phyloP scores from a whole-genome alignment of 306 rosid genomes.

The Rubus parviflorus region DNA sequence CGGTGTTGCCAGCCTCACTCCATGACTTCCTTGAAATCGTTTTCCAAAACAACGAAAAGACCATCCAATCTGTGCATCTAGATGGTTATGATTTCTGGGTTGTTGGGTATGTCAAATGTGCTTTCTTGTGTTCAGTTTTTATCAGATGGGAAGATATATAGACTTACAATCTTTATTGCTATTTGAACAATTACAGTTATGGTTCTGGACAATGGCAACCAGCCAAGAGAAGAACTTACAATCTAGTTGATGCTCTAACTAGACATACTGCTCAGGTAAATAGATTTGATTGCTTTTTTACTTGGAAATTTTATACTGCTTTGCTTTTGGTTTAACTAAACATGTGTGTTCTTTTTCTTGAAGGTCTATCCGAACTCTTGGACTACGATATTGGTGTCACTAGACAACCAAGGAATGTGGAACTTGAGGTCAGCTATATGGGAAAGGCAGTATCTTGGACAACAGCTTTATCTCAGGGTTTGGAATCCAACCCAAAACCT shows the following conservation, averaged over 20 bases:
- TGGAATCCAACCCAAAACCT: conserved; percentile 63
- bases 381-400: conserved; percentile 79
- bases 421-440: conserved; percentile 86
- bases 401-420: conserved; percentile 99
- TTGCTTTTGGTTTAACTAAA: background rate
- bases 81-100: conserved; percentile 99
- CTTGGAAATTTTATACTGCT: background rate
- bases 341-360: conserved; percentile 4
- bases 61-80: conserved; percentile 86
- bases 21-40: conserved; percentile 88
- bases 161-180: conserved; percentile 21
- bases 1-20: conserved; percentile 55
- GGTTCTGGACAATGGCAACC: conserved; percentile 76
- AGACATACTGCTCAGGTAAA: conserved; percentile 93
- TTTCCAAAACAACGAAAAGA: conserved; percentile 77
- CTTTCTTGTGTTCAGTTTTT: conserved; percentile 10
- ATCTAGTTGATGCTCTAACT: conserved; percentile 80
- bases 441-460: conserved; percentile 96
- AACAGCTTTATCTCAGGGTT: conserved; percentile 79
- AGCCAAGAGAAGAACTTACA: conserved; percentile 59
- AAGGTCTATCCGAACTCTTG: conserved; percentile 91
- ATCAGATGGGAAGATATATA: background rate
- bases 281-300: background rate
- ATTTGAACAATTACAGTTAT: conserved; percentile 47
- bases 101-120: conserved; percentile 63